Percentiles rank a stretch among this genome's conserved stretches.
Conservation (phyloP, 805 yeast genomes). For the Metschnikowia lochheadii region DNA sequence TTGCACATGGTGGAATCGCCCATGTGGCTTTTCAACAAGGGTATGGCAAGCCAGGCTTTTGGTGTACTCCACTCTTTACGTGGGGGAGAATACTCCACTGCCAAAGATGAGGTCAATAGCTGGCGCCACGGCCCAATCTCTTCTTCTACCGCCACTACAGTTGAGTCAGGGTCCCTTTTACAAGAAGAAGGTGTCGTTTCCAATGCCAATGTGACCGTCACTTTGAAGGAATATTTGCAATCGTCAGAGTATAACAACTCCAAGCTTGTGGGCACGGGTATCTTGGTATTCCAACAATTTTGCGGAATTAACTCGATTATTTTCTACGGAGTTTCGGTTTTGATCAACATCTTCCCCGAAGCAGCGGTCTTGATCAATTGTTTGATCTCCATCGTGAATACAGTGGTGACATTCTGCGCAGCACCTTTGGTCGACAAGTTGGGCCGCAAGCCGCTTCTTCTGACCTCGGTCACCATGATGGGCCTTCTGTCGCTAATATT, state of each 20-base stretch:
- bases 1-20: conserved; percentile 70
- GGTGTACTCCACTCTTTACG: conserved; percentile 33
- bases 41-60: conserved; percentile 40
- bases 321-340: conserved; percentile 86
- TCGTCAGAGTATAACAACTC: conserved; percentile 53
- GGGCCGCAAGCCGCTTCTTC: conserved; percentile 72
- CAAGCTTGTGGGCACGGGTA: conserved; percentile 60
- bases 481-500: conserved; percentile 58
- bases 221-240: conserved; percentile 44
- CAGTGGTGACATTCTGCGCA: conserved; percentile 65
- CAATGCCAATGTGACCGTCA: conserved; percentile 11
- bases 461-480: conserved; percentile 67
- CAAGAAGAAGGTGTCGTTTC: conserved; percentile 15
- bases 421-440: conserved; percentile 70
- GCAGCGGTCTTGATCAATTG: conserved; percentile 71
- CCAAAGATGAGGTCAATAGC: conserved; percentile 35
- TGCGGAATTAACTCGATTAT: conserved; percentile 91
- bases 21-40: conserved; percentile 64
- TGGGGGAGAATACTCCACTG: conserved; percentile 35
- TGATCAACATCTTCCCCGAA: conserved; percentile 67
- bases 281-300: conserved; percentile 83
- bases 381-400: conserved; percentile 69
- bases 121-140: conserved; percentile 22
- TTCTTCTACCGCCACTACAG: conserved; percentile 1
- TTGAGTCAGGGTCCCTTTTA: conserved; percentile 18